Percentiles rank a stretch among this genome's conserved stretches.
Evolutionary conservation across 371 early-diverging fungal species (phyloP).

Genomic region (Syncephalastrum racemosum): DNA sequence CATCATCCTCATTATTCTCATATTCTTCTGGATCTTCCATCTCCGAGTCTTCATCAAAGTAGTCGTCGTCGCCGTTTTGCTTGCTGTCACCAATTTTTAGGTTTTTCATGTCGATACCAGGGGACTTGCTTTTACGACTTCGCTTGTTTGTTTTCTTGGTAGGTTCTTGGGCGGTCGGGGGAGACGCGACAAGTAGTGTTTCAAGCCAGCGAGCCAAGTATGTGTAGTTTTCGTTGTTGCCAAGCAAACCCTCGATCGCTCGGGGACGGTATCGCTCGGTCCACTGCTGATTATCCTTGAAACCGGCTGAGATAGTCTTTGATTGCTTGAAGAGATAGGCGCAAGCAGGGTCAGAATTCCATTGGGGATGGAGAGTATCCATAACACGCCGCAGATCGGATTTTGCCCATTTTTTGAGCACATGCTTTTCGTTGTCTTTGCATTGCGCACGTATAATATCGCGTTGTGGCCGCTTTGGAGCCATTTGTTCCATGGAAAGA

Average conservation of each 20-base stretch:
- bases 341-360: background rate
- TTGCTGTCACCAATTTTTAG: conserved; percentile 3
- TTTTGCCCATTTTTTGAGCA: no score
- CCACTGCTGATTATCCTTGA: conserved; percentile 18
- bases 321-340: background rate
- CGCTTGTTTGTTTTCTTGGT: background rate
- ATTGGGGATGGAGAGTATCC: no score
- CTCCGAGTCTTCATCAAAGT: background rate
- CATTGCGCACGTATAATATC: background rate
- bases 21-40: background rate
- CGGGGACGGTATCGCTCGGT: conserved; percentile 37
- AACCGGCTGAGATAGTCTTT: background rate
- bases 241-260: conserved; percentile 22
- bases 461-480: no score
- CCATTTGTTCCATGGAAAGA: conserved; percentile 9
- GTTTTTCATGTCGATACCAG: background rate
- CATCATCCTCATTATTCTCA: conserved; percentile 4
- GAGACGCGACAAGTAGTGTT: conserved; percentile 36
- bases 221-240: conserved; percentile 16
- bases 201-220: conserved; percentile 42
- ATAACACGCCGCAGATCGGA: no score
- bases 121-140: background rate
- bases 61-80: background rate
- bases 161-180: background rate
- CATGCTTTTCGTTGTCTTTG: conserved; percentile 7